phyloP scores from a whole-genome alignment of 2,329 filamentous ascomycete species.

The Aureobasidium sp. region DNA sequence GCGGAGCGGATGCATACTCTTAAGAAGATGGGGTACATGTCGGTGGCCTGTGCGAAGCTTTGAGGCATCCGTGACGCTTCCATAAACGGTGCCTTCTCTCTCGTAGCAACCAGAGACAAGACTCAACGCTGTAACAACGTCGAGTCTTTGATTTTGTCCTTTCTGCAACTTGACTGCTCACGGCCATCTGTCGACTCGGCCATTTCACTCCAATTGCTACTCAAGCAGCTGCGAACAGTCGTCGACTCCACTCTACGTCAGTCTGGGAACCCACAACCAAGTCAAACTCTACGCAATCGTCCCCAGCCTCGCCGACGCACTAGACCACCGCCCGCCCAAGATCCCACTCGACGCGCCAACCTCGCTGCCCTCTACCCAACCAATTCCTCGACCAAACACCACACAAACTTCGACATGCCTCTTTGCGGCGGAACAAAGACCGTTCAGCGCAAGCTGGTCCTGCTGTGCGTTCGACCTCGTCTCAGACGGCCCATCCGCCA shows the following conservation, averaged over 20 bases:
- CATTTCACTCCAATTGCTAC: neutral
- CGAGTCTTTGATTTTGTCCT: neutral
- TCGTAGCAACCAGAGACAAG: neutral
- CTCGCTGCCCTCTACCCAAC: neutral
- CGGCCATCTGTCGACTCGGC: neutral
- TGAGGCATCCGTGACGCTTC: neutral
- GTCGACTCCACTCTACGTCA: neutral
- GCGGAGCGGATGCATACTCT: neutral
- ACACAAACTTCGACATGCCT: constrained; percentile 27
- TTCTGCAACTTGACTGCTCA: neutral
- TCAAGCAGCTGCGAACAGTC: neutral
- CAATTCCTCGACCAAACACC: neutral
- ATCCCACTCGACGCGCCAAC: neutral
- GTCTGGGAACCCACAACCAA: neutral
- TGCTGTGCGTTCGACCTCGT: constrained; percentile 56
- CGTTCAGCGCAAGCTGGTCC: constrained; percentile 91
- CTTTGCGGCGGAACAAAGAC: constrained; percentile 54
- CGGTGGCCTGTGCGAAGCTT: neutral
- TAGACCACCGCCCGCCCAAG: neutral
- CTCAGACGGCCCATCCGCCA: neutral
- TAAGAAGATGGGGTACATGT: neutral
- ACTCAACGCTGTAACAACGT: neutral
- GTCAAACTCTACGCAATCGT: constrained; percentile 1
- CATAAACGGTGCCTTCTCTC: neutral
- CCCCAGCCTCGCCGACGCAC: neutral